phyloP scores from a whole-genome alignment of 306 rosid genomes.

The Gleditsia sinensis region DNA sequence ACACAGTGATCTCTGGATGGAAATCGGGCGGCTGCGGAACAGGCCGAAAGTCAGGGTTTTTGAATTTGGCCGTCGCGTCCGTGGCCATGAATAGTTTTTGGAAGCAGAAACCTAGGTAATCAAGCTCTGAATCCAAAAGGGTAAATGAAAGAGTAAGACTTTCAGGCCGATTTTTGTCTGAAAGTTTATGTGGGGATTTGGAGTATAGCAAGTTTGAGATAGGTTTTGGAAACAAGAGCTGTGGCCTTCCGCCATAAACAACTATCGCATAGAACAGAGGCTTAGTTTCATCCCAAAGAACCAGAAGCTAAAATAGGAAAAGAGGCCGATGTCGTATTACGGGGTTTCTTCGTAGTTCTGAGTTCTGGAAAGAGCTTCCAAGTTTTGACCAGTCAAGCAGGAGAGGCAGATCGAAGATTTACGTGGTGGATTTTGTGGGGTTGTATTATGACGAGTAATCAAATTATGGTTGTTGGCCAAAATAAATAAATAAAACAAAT shows the following conservation, averaged over 20 bases:
- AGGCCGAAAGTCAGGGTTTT: slow-evolving; percentile 63
- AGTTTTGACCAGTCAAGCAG: background rate
- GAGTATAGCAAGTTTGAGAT: background rate
- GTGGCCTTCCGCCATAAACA: slow-evolving; percentile 37
- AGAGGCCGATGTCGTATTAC: background rate
- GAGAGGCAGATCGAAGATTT: background rate
- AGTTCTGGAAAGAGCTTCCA: background rate
- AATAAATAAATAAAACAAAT: no score
- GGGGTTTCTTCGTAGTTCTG: background rate
- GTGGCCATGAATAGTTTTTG: slow-evolving; percentile 51
- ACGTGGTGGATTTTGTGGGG: background rate
- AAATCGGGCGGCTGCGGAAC: slow-evolving; percentile 50
- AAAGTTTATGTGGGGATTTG: background rate
- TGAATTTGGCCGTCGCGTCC: slow-evolving; percentile 68
- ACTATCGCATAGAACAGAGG: background rate
- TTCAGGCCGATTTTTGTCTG: background rate
- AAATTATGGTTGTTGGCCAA: slow-evolving; percentile 38
- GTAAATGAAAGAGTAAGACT: background rate
- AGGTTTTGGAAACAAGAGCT: background rate
- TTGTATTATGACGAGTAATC: background rate
- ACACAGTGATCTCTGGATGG: slow-evolving; percentile 44
- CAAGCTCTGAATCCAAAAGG: slow-evolving; percentile 17
- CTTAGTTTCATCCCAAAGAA: slow-evolving; percentile 1
- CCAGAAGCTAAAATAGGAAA: background rate
- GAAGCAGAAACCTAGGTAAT: background rate